Evolutionary conservation across 768 basidiomycete genomes (phyloP).

Genomic region (Kwoniella bestiolae): DNA sequence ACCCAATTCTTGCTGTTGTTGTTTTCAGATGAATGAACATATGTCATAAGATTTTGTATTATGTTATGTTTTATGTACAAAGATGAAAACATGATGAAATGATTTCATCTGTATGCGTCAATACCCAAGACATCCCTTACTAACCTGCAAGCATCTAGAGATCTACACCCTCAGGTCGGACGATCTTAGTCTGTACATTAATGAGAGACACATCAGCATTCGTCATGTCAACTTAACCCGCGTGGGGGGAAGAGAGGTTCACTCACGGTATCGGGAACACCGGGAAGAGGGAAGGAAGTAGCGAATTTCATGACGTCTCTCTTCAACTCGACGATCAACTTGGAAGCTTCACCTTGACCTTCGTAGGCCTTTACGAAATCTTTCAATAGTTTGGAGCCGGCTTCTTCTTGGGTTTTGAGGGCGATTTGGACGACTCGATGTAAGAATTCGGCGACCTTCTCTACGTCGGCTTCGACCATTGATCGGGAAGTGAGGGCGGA

Average conservation of each 20-base stretch:
- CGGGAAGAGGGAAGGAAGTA: conserved; percentile 87
- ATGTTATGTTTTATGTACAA: conserved; percentile 12
- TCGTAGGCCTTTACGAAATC: conserved; percentile 79
- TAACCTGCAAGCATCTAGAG: conserved; percentile 24
- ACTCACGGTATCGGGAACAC: conserved; percentile 65
- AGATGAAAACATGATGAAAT: conserved; percentile 23
- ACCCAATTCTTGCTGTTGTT: no score
- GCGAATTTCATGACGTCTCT: conserved; percentile 82
- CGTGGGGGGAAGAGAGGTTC: no score
- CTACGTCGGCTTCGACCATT: conserved; percentile 86
- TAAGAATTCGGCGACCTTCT: conserved; percentile 83
- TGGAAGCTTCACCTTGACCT: conserved; percentile 63
- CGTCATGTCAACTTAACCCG: no score
- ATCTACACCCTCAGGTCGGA: conserved; percentile 48
- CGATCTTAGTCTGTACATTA: conserved; percentile 6
- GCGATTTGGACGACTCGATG: conserved; percentile 94
- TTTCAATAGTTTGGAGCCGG: conserved; percentile 90
- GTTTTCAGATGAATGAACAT: conserved; percentile 28
- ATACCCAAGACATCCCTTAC: neutral
- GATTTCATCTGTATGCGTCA: conserved; percentile 2
- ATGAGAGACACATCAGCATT: neutral
- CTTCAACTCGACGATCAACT: conserved; percentile 72
- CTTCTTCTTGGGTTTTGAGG: conserved; percentile 86
- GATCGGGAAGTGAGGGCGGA: conserved; percentile 92
- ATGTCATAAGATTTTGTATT: conserved; percentile 18